Percentiles rank a stretch among this genome's conserved stretches.
Conservation (phyloP, 2,329 filamentous ascomycete genomes). For the Clarireedia sp. region DNA sequence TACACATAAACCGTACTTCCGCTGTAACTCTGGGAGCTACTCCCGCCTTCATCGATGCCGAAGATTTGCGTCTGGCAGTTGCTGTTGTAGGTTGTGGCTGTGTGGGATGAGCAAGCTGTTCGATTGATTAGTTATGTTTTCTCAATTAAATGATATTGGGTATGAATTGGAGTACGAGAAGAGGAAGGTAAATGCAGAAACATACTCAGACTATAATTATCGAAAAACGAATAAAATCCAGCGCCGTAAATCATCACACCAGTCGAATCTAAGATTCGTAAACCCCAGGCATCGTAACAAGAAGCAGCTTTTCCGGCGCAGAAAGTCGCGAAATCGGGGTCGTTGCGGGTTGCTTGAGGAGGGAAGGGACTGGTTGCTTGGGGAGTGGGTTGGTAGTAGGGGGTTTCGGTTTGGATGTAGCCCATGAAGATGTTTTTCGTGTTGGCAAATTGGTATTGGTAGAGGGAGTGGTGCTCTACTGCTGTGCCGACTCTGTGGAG, state of each 20-base stretch:
- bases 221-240: slow-evolving; percentile 52
- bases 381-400: slow-evolving; percentile 58
- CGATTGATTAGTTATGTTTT: not conserved
- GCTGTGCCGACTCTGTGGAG: slow-evolving; percentile 48
- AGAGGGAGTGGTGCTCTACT: slow-evolving; percentile 44
- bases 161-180: not conserved
- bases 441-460: slow-evolving; percentile 43
- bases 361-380: slow-evolving; percentile 55
- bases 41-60: slow-evolving; percentile 14
- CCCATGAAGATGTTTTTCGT: slow-evolving; percentile 24
- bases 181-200: not conserved
- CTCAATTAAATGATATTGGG: not conserved
- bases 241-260: slow-evolving; percentile 45
- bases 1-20: slow-evolving; percentile 15
- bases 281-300: slow-evolving; percentile 55
- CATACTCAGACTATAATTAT: slow-evolving; percentile 39
- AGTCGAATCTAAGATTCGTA: slow-evolving; percentile 47
- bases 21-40: not conserved
- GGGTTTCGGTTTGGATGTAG: slow-evolving; percentile 23
- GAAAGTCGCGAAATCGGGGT: slow-evolving; percentile 41
- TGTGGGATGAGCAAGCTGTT: slow-evolving; percentile 13
- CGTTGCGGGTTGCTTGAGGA: slow-evolving; percentile 30
- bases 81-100: slow-evolving; percentile 4
- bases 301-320: slow-evolving; percentile 32
- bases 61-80: slow-evolving; percentile 20